A percentile compares a stretch with the other conserved stretches of the same genome.
Conservation (phyloP, 108 stramenopile genomes). For the Pseudonitzschia delicatissima region DNA sequence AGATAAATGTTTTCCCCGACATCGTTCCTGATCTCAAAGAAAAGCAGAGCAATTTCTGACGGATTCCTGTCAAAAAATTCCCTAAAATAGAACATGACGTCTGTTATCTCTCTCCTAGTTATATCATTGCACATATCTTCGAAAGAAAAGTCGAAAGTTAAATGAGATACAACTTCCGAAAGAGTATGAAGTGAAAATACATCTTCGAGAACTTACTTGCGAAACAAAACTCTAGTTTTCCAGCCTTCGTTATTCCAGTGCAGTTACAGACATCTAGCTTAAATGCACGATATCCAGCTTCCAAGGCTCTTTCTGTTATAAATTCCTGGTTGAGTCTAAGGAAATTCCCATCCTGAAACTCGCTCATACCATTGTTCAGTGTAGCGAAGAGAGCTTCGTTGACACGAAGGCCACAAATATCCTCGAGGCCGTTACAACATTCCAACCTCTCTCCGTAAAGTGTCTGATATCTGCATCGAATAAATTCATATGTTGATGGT, state of each 20-base stretch:
- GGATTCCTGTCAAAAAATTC: slow-evolving; percentile 52
- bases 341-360: slow-evolving; percentile 36
- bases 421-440: slow-evolving; percentile 67
- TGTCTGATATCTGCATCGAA: slow-evolving; percentile 15
- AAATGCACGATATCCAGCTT: slow-evolving; percentile 67
- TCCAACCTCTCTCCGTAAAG: not conserved
- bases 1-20: slow-evolving; percentile 32
- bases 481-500: slow-evolving; percentile 18
- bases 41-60: slow-evolving; percentile 55
- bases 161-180: not conserved
- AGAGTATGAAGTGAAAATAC: not conserved
- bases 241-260: too few relatives aligned
- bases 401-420: slow-evolving; percentile 53
- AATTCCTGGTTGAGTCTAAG: slow-evolving; percentile 48
- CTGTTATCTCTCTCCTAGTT: slow-evolving; percentile 31
- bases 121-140: slow-evolving; percentile 40
- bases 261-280: slow-evolving; percentile 68
- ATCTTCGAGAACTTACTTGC: not conserved
- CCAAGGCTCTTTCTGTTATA: slow-evolving; percentile 54
- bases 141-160: not conserved
- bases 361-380: slow-evolving; percentile 63
- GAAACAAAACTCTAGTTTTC: slow-evolving; percentile 27
- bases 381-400: slow-evolving; percentile 60
- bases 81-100: slow-evolving; percentile 45
- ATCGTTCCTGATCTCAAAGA: slow-evolving; percentile 50